Base-by-base conservation (phyloP, 2,329 filamentous ascomycete genomes). In the Fusarium bactridioides region DNA sequence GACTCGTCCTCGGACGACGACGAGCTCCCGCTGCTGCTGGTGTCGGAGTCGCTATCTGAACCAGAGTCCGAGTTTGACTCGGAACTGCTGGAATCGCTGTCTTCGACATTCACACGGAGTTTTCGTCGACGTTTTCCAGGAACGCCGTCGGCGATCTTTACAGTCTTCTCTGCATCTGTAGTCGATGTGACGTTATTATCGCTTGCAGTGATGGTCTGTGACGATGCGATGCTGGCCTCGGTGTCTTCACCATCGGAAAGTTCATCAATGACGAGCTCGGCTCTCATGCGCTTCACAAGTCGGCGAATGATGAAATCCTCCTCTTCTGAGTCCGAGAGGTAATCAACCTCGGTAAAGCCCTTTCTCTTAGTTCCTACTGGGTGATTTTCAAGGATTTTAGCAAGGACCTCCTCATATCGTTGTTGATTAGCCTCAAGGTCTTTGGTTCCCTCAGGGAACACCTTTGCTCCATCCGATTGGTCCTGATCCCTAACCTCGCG, bases 211-310 rank as follows among this genome's bases (percentile, higher is more conserved):
- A 79, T 65, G 29, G 79, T 80, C 38, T 73, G 74, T 41, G 79
- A 79, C n/a, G 76, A 77, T 23, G 78, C 77, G 16, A 73, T 75
- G 73, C 78, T 80, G 41, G 74, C 61, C 67, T 81, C 80, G 51
- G 80, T 83, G 60, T 85, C 83, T 27, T 84, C 85, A 54, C 82
- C 82, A 57, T 87, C 86, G 2, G 83, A 85, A n/a, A 91, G 81
- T 75, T 88, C 86, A 37, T 85, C 85, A 38, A 89, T 73, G 35
- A 91, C 84, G 70, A 85, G 83, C 79, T 91, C 89, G 13, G 89
- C 87, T 37, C 90, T 87, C 84, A 91, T 90, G 60, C 90, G 87
- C 83, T 90, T 91, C 50, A 89, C 84, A 57, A 90, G 83, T 31
- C 89, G 86, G 63, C 83, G 82, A 67, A 87, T 85, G 79, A 91